Evolutionary conservation across 2,329 filamentous ascomycete species (phyloP).

Genomic region (Diaporthe australafricana): DNA sequence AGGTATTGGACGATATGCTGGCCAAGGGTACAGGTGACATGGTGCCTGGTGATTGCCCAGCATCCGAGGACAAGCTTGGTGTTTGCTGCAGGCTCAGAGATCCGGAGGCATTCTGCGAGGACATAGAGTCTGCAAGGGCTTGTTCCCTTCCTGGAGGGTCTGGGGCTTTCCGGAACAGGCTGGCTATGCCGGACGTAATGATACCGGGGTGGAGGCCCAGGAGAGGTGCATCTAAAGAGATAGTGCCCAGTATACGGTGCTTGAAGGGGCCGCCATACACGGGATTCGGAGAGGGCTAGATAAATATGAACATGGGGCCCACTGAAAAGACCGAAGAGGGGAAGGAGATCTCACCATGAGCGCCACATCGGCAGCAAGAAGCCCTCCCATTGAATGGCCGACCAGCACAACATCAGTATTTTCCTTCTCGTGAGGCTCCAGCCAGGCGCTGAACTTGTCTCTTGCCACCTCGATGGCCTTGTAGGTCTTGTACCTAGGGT

Average conservation of each 20-base stretch:
- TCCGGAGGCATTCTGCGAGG: constrained; percentile 37
- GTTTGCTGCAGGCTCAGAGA: constrained; percentile 42
- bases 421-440: constrained; percentile 79
- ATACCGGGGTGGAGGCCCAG: constrained; percentile 91
- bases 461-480: constrained; percentile 78
- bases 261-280: constrained; percentile 61
- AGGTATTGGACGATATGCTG: constrained; percentile 35
- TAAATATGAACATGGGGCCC: constrained; percentile 7
- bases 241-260: constrained; percentile 82
- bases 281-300: constrained; percentile 49
- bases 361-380: constrained; percentile 83
- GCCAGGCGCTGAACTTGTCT: constrained; percentile 86
- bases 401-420: constrained; percentile 84
- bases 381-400: constrained; percentile 91
- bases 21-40: constrained; percentile 37
- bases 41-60: constrained; percentile 34
- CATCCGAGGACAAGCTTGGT: constrained; percentile 36
- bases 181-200: constrained; percentile 82
- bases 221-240: constrained; percentile 89
- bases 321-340: not conserved
- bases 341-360: constrained; percentile 61
- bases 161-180: constrained; percentile 72
- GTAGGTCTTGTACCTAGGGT: constrained; percentile 83
- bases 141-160: constrained; percentile 44
- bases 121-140: constrained; percentile 34